phyloP scores from a whole-genome alignment of 2,329 filamentous ascomycete genomes.

The Amylocarpus encephaloides region DNA sequence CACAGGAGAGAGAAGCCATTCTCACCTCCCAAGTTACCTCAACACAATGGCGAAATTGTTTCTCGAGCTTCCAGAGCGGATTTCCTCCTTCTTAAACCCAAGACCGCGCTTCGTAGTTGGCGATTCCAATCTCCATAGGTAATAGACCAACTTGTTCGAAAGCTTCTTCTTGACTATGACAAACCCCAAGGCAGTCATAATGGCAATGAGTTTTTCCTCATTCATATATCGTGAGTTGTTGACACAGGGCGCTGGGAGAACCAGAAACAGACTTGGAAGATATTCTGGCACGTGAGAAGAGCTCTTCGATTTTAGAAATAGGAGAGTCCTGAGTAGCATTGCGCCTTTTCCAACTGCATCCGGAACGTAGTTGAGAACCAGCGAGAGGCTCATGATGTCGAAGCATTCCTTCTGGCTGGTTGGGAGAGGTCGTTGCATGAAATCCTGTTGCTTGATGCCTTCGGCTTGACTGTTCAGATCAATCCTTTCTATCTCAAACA shows the following conservation, averaged over 20 bases:
- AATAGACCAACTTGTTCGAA: conserved; percentile 81
- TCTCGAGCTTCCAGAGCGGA: conserved; percentile 66
- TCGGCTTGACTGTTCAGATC: conserved; percentile 82
- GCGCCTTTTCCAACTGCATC: conserved; percentile 67
- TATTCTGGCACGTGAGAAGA: conserved; percentile 24
- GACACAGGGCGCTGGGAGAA: conserved; percentile 82
- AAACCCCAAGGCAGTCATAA: conserved; percentile 78
- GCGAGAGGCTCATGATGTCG: conserved; percentile 83
- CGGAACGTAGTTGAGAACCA: conserved; percentile 93
- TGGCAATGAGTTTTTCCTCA: conserved; percentile 57
- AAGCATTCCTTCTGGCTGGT: conserved; percentile 56
- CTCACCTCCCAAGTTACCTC: conserved; percentile 25
- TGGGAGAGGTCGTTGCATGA: conserved; percentile 82
- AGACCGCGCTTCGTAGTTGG: conserved; percentile 21
- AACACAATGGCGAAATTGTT: conserved; percentile 91
- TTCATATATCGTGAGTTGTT: conserved; percentile 87
- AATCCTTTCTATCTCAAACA: conserved; percentile 74
- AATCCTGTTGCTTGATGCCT: conserved; percentile 82
- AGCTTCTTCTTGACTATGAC: conserved; percentile 57
- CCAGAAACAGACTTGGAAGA: conserved; percentile 75
- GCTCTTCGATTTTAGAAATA: conserved; percentile 52
- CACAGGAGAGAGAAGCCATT: too few relatives aligned
- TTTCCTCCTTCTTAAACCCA: conserved; percentile 64
- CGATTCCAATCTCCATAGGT: conserved; percentile 60
- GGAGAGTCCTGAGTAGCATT: conserved; percentile 73